A percentile compares a stretch with the other conserved stretches of the same genome.
Conservation (phyloP, 257 asterid genomes). For the Nicotiana knightiana region DNA sequence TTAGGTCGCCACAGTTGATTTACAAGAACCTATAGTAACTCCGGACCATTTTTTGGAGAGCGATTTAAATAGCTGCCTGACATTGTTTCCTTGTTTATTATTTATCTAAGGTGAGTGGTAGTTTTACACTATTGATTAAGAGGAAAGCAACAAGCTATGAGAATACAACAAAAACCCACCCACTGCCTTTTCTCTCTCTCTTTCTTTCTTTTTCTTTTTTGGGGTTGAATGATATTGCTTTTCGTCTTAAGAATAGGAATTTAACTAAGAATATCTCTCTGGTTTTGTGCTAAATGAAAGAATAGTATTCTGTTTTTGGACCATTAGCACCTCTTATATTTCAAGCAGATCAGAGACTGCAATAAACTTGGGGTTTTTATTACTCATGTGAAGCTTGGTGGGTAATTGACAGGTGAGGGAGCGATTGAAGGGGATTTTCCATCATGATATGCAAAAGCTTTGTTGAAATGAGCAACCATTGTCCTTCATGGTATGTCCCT, state of each 20-base stretch:
- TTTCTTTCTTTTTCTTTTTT: neutral
- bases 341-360: constrained; percentile 4
- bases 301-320: neutral
- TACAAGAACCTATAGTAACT: neutral
- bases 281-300: constrained; percentile 6
- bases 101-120: neutral
- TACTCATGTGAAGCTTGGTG: constrained; percentile 41
- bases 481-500: constrained; percentile 36
- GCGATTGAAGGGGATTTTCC: constrained; percentile 41
- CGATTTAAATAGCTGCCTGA: neutral
- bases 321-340: neutral
- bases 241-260: neutral
- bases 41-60: neutral
- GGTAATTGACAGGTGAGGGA: constrained; percentile 46
- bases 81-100: constrained; percentile 9
- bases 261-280: neutral
- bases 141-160: neutral
- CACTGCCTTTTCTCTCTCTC: neutral
- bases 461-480: constrained; percentile 26
- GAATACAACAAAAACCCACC: neutral
- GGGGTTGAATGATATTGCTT: constrained; percentile 1
- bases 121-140: neutral
- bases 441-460: constrained; percentile 28
- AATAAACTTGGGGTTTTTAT: constrained; percentile 20
- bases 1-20: neutral